These are phyloP conservation scores for Mortierella sp. DNA, from an alignment of 371 early-diverging fungal species.

Conservation along the genomic window DNA sequence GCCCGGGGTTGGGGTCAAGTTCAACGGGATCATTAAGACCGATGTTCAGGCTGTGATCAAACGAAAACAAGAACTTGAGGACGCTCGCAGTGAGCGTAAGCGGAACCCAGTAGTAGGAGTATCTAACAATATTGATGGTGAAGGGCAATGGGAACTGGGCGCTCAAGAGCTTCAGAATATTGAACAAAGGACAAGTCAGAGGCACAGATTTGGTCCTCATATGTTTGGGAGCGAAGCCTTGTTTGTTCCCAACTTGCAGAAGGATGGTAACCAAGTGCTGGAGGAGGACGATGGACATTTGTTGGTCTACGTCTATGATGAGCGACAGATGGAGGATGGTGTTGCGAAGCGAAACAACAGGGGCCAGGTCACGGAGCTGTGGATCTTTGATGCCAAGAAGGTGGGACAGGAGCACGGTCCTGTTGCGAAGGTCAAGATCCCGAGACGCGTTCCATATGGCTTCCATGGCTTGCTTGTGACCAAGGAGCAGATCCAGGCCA, in stretches of 20 bases:
- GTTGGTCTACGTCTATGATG: constrained; percentile 42
- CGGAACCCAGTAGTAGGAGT: no score
- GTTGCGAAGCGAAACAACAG: constrained; percentile 10
- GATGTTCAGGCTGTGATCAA: constrained; percentile 24
- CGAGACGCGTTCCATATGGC: constrained; percentile 45
- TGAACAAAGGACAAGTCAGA: constrained; percentile 5
- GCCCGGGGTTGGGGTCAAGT: constrained; percentile 16
- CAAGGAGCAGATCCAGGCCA: constrained; percentile 34
- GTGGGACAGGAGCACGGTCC: constrained; percentile 22
- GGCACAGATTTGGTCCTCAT: constrained; percentile 12
- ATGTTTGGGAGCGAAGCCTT: constrained; percentile 24
- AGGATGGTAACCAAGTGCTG: constrained; percentile 14
- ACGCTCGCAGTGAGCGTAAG: neutral
- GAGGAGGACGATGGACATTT: constrained; percentile 46
- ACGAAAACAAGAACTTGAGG: constrained; percentile 10
- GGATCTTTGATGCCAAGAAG: constrained; percentile 48
- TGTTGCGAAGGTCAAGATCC: constrained; percentile 39
- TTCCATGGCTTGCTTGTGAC: constrained; percentile 43
- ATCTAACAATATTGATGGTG: constrained; percentile 19
- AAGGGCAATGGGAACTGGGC: constrained; percentile 40
- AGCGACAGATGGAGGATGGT: constrained; percentile 35
- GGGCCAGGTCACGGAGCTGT: constrained; percentile 39
- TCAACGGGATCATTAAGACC: constrained; percentile 30
- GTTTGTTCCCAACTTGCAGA: constrained; percentile 30
- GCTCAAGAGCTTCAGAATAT: constrained; percentile 13